Evolutionary conservation across 129 eudicot genomes (phyloP), one percentile per base, ranked within the genome.

Genomic region (Ambrosia artemisiifolia): DNA sequence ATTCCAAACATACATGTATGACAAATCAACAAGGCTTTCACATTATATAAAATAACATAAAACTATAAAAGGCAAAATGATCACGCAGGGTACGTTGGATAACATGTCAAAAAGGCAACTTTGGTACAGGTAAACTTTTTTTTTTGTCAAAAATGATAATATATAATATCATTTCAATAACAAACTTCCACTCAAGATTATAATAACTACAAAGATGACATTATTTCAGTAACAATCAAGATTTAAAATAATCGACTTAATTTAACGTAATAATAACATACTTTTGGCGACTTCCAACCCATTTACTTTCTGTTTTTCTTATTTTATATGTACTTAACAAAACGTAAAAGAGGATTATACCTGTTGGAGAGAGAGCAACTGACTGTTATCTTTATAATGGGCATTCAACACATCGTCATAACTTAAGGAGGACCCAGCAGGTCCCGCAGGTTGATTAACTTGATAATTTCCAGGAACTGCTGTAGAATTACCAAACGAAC

Each of bases 331-430:
- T 56, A 32, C 13, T 13, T 32, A 60, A 12, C 4, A 32, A 62
- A 50, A 70, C 0, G 30, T 48, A 57, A 36, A 78, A 70, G 18
- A 10, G 35, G 24, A 69, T 88, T 88, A 90, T 60, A 60, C 99
- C 99, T 95, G 99, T 76, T 88, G 97, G 68, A 95, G 95, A 48
- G 97, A 88, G 48, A 86, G 81, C 80, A 91, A 43, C 70, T 93
- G 95, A 81, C 69, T 85, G 50, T 17, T 83, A 38, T 95, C 99
- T 83, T 91, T 95, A 84, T 88, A 95, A 79, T 91, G 99, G 59
- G 94, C 85, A 63, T 89, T 91, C 65, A 91, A 62, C 13, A 86
- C 81, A 71, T 95, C 99, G 46, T 95, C 99, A 80, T 95, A 95
- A 44, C 88, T 75, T 64, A 95, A 35, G 43, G 71, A 70, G 19